phyloP scores from a whole-genome alignment of 1,139 yeast species.

The Yamadazyma triangularis region DNA sequence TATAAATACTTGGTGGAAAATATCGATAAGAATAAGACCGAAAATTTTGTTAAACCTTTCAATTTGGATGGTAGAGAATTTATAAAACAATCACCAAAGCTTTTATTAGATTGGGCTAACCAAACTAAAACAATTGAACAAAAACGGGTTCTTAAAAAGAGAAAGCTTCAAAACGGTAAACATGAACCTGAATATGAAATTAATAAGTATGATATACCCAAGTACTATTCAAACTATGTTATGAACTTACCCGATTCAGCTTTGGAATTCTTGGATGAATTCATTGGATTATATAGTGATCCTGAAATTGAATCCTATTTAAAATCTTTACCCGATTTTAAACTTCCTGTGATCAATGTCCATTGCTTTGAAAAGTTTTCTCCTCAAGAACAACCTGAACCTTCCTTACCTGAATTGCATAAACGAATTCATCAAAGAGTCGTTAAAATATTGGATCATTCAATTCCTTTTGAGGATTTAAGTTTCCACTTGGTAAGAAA shows the following conservation, averaged over 20 bases:
- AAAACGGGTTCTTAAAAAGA: conserved; percentile 25
- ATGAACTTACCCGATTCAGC: conserved; percentile 98
- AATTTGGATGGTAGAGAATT: conserved; percentile 83
- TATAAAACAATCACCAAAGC: conserved; percentile 55
- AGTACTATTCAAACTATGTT: conserved; percentile 65
- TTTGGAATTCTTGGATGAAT: conserved; percentile 74
- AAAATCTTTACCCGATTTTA: conserved; percentile 37
- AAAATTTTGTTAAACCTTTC: conserved; percentile 53
- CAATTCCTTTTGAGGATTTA: conserved; percentile 44
- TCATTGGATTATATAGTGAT: conserved; percentile 58
- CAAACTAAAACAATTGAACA: conserved; percentile 20
- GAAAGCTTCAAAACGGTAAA: conserved; percentile 25
- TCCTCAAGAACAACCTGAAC: conserved; percentile 61
- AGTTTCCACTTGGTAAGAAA: conserved; percentile 80
- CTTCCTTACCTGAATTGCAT: conserved; percentile 60
- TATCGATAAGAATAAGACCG: conserved; percentile 59
- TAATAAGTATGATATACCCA: conserved; percentile 47
- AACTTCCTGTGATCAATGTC: conserved; percentile 74
- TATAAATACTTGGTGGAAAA: conserved; percentile 66
- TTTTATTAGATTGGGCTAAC: conserved; percentile 40
- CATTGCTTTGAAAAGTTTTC: conserved; percentile 91
- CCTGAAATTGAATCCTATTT: conserved; percentile 31
- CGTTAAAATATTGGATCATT: conserved; percentile 45
- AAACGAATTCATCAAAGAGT: conserved; percentile 59
- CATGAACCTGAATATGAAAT: conserved; percentile 24